phyloP scores from a whole-genome alignment of 2,329 filamentous ascomycete genomes.

The Trichophyton simii region DNA sequence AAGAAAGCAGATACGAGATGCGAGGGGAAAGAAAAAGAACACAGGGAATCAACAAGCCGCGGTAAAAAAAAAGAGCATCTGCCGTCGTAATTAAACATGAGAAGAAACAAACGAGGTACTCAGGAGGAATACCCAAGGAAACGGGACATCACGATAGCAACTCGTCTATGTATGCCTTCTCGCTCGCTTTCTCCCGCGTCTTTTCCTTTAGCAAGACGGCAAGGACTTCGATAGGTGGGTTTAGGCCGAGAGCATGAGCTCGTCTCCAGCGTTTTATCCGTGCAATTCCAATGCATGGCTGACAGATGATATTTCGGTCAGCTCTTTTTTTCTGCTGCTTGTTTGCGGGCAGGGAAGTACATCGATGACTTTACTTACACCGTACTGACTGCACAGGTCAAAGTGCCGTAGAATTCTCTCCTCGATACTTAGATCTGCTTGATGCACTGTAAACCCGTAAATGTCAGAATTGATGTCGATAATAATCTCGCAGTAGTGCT shows the following conservation, averaged over 20 bases:
- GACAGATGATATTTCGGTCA: slow-evolving; percentile 6
- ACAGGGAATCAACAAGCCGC: background rate
- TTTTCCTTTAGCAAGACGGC: slow-evolving; percentile 68
- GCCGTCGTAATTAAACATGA: background rate
- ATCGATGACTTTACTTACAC: slow-evolving; percentile 48
- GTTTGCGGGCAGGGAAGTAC: background rate
- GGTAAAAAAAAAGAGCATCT: background rate
- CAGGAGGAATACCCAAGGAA: background rate
- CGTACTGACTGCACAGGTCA: slow-evolving; percentile 82
- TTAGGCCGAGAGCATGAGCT: slow-evolving; percentile 67
- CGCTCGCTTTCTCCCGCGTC: slow-evolving; percentile 31
- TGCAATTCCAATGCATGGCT: slow-evolving; percentile 81
- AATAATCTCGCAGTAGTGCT: background rate
- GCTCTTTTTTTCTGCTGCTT: background rate
- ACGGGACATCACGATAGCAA: slow-evolving; percentile 19
- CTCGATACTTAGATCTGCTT: slow-evolving; percentile 54
- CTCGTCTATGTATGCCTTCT: slow-evolving; percentile 65
- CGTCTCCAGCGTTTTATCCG: slow-evolving; percentile 78
- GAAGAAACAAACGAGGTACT: background rate
- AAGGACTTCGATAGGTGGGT: slow-evolving; percentile 79
- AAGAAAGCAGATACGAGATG: background rate
- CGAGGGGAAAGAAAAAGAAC: too few relatives aligned
- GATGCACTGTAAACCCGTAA: slow-evolving; percentile 48
- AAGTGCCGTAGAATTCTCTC: slow-evolving; percentile 89
- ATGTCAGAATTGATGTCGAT: background rate